Evolutionary conservation across 2,329 filamentous ascomycete genomes (phyloP), one percentile per base, ranked within the genome.

Genomic region (Xylaria sp.): DNA sequence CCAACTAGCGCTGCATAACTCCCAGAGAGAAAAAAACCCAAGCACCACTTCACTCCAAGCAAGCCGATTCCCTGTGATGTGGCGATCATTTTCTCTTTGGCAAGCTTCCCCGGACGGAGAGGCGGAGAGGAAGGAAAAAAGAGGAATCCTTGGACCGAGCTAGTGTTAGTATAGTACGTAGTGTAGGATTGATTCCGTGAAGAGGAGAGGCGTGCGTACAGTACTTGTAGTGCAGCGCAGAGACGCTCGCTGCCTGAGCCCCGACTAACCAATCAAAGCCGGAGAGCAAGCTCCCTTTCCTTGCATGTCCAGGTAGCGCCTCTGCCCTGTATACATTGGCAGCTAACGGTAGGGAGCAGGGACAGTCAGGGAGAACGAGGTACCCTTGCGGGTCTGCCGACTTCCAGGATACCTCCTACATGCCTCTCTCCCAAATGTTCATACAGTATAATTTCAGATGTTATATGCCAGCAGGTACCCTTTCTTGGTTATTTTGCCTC

Each of bases 31-130:
- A 16, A 27, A 51, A 25, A n/a, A n/a, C n/a, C n/a, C n/a, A n/a
- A n/a, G n/a, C n/a, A n/a, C n/a, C n/a, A n/a, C n/a, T n/a, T 27
- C 5, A 18, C 5, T 29, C 48, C 25, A 29, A 51, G 40, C 29
- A 47, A 21, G n/a, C 50, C 35, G 37, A 25, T 40, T 29, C 51
- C 58, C 64, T 42, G 48, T 40, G 32, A 21, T n/a, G n/a, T 18
- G 47, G 48, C 57, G 61, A 68, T 62, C 66, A 44, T 44, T 47
- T 35, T 50, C 44, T 59, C 66, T 51, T 58, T 40, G 51, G 48
- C 58, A 44, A 66, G 63, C 59, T 69, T 69, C 66, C 66, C 66
- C 66, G 59, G 66, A 69, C 66, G 59, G 59, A 58, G 61, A 27
- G 9, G 9, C n/a, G 51, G 32, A 35, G 32, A 35, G 8, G 10